phyloP scores from a whole-genome alignment of 257 asterid species.

The Cruciata laevipes region DNA sequence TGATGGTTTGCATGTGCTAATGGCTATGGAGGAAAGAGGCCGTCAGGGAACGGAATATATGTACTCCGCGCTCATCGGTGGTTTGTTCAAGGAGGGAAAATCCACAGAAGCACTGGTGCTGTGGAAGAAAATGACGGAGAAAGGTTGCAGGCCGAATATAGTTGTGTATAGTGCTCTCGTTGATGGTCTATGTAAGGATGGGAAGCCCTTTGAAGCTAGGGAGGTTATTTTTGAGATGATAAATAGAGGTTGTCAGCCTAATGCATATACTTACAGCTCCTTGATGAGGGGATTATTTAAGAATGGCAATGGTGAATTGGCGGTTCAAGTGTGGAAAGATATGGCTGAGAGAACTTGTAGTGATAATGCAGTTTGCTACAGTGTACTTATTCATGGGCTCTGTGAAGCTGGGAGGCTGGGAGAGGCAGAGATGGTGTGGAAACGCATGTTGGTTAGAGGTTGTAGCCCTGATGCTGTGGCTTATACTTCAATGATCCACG shows the following conservation, averaged over 20 bases:
- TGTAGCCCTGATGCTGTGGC: conserved; percentile 67
- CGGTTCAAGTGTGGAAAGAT: conserved; percentile 66
- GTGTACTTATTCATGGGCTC: conserved; percentile 74
- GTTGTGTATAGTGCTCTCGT: conserved; percentile 77
- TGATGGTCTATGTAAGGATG: conserved; percentile 69
- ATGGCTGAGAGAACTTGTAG: conserved; percentile 40
- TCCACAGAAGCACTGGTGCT: conserved; percentile 52
- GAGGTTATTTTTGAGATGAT: conserved; percentile 51
- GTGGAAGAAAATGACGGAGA: conserved; percentile 57
- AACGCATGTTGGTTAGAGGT: conserved; percentile 61
- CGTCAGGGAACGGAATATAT: conserved; percentile 44
- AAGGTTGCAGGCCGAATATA: conserved; percentile 62
- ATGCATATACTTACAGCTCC: conserved; percentile 68
- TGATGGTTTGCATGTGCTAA: conserved; percentile 53
- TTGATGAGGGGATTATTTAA: conserved; percentile 80
- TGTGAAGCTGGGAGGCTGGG: conserved; percentile 68
- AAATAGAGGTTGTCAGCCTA: conserved; percentile 48
- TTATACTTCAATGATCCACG: conserved; percentile 81
- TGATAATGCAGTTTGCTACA: conserved; percentile 56
- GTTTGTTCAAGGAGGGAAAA: conserved; percentile 68
- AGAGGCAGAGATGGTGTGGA: conserved; percentile 75
- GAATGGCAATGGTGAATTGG: conserved; percentile 55
- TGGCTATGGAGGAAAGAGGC: conserved; percentile 75
- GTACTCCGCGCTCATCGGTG: conserved; percentile 76
- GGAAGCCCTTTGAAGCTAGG: conserved; percentile 61